A percentile compares a stretch with the other conserved stretches of the same genome.
These are phyloP conservation scores for Solidago caesia DNA, from an alignment of 129 eudicot species.

Conservation along the genomic window DNA sequence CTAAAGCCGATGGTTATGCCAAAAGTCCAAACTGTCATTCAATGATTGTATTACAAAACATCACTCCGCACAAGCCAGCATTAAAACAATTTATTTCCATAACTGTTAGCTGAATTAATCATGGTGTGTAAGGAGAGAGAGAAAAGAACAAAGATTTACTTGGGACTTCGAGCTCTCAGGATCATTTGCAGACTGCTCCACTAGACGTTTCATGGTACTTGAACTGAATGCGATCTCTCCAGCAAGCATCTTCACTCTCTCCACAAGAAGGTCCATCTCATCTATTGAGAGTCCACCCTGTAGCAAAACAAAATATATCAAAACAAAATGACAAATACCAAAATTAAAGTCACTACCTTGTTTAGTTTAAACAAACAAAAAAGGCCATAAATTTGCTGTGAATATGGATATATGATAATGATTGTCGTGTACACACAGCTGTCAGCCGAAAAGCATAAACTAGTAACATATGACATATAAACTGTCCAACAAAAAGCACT, in stretches of 20 bases:
- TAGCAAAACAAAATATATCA: slow-evolving; percentile 22
- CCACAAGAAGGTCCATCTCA: slow-evolving; percentile 91
- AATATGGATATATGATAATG: too few species aligned
- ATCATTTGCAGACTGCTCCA: slow-evolving; percentile 87
- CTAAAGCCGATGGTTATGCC: background rate
- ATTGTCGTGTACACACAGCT: too few species aligned
- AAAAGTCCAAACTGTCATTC: background rate
- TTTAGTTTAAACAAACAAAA: background rate
- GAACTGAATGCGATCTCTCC: slow-evolving; percentile 96
- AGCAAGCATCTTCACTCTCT: slow-evolving; percentile 99
- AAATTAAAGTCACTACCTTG: slow-evolving; percentile 6
- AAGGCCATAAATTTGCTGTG: background rate
- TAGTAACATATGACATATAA: too few species aligned
- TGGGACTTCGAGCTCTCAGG: slow-evolving; percentile 82
- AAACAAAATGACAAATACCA: background rate
- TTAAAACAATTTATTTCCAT: slow-evolving; percentile 2
- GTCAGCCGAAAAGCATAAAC: too few species aligned
- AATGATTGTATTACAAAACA: background rate
- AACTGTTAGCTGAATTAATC: slow-evolving; percentile 11
- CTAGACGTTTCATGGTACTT: slow-evolving; percentile 87
- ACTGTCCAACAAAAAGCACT: too few species aligned
- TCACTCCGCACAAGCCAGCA: slow-evolving; percentile 7
- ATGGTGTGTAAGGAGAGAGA: background rate
- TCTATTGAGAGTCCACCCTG: slow-evolving; percentile 75
- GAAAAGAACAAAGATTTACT: slow-evolving; percentile 27